These are phyloP conservation scores for Endoconidiophora laricicola DNA, from an alignment of 2,329 filamentous ascomycete species.

Conservation along the genomic window DNA sequence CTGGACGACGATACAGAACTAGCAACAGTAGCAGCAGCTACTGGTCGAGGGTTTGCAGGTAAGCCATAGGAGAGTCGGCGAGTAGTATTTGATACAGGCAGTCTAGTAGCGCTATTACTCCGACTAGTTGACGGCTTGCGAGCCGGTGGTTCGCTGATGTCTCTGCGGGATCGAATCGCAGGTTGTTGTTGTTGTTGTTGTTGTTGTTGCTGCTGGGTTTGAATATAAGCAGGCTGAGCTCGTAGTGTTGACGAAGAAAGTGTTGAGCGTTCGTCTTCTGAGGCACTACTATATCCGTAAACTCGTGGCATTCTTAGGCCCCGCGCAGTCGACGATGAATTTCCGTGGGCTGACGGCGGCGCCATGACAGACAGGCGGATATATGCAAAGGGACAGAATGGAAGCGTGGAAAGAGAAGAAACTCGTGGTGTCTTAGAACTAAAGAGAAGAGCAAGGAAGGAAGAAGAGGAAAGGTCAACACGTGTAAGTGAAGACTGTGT, in stretches of 20 bases:
- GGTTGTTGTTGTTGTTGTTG: neutral
- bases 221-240: neutral
- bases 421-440: no score
- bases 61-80: constrained; percentile 5
- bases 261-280: neutral
- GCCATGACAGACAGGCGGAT: constrained; percentile 1
- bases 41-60: constrained; percentile 4
- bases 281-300: constrained; percentile 2
- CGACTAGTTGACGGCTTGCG: neutral
- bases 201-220: neutral
- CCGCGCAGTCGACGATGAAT: constrained; percentile 5
- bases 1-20: no score
- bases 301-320: neutral
- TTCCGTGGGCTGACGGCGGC: constrained; percentile 5
- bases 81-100: neutral
- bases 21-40: neutral
- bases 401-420: no score
- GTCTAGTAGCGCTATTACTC: neutral
- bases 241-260: no score
- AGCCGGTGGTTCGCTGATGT: neutral
- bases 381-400: no score
- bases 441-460: neutral
- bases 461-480: constrained; percentile 2
- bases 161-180: neutral
- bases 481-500: constrained; percentile 1